Conservation (phyloP, 257 asterid genomes). For the Hygrophila difformis region DNA sequence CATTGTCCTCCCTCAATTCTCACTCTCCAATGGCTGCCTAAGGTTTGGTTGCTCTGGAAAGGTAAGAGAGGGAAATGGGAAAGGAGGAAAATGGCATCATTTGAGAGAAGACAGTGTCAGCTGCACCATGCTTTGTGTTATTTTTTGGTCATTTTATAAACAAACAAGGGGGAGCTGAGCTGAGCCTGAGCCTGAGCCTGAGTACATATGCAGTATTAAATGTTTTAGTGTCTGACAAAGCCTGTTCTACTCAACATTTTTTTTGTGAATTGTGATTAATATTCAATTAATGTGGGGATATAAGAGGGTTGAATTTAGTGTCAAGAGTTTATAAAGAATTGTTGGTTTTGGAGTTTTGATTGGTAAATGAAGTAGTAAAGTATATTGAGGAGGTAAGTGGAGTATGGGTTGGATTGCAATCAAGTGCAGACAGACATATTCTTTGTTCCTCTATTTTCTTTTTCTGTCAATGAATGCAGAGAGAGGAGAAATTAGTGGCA, state of each 20-base stretch:
- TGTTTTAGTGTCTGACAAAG: not conserved
- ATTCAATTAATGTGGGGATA: no score
- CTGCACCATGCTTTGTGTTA: no score
- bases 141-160: no score
- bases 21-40: not conserved
- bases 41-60: not conserved
- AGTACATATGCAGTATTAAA: no score
- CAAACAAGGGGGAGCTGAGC: no score
- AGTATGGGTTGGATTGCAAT: constrained; percentile 19
- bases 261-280: no score
- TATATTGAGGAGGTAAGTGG: constrained; percentile 10
- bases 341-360: no score
- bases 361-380: no score
- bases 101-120: not conserved
- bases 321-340: no score
- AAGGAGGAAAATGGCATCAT: no score
- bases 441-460: not conserved
- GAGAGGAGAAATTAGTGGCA: no score
- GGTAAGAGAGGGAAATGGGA: not conserved
- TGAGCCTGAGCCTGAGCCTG: not conserved
- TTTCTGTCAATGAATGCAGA: not conserved
- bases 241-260: constrained; percentile 6
- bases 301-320: no score
- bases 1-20: constrained; percentile 18
- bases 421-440: constrained; percentile 12